phyloP scores from a whole-genome alignment of 768 basidiomycete species.

The Suillus subaureus region DNA sequence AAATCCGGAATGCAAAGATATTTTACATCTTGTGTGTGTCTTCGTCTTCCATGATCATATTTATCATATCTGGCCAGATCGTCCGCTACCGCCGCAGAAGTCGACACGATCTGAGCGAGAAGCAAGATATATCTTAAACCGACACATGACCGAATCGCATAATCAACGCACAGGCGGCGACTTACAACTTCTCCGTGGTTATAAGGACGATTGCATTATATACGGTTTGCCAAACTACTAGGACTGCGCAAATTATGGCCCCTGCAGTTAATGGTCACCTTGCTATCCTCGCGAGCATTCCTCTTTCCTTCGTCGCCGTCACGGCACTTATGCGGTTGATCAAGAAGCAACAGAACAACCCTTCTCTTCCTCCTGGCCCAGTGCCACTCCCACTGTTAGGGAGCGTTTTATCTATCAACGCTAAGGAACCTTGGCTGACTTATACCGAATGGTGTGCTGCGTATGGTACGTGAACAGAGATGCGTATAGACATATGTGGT shows the following conservation, averaged over 20 bases:
- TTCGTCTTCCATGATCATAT: too few species aligned
- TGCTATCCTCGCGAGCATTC: background rate
- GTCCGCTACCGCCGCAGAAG: too few species aligned
- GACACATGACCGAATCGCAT: too few species aligned
- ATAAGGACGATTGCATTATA: background rate
- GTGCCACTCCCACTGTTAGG: background rate
- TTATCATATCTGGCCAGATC: too few species aligned
- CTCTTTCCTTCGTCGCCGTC: background rate
- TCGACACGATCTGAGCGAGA: too few species aligned
- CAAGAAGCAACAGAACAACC: background rate
- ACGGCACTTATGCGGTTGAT: background rate
- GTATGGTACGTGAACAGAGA: constrained; percentile 18
- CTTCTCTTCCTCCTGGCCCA: background rate
- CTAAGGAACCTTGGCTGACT: background rate
- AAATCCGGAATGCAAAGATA: too few species aligned
- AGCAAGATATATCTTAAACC: too few species aligned
- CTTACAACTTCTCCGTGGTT: too few species aligned
- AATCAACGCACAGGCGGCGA: too few species aligned
- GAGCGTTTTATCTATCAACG: background rate
- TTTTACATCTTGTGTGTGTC: too few species aligned
- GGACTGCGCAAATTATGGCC: background rate
- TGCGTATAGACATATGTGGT: background rate
- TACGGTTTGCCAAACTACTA: background rate
- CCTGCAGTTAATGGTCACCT: background rate
- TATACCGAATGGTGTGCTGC: background rate